Conservation (phyloP, 768 basidiomycete genomes). For the Leccinum variicolor region DNA sequence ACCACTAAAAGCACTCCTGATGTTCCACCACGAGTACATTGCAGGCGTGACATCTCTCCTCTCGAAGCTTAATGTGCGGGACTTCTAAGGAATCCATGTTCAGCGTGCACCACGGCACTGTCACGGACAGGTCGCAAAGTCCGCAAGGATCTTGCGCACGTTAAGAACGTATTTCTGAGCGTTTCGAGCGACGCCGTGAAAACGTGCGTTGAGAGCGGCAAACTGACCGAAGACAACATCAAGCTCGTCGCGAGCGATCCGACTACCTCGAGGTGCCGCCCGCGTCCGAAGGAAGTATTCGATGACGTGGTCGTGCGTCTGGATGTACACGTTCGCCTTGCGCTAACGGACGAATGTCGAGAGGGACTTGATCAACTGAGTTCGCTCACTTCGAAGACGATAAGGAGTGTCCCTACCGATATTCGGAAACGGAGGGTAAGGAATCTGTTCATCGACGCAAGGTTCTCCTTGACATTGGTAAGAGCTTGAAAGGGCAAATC, state of each 20-base stretch:
- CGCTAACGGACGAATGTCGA: not conserved
- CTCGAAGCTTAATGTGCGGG: conserved; percentile 95
- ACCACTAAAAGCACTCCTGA: conserved; percentile 84
- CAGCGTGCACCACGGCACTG: conserved; percentile 85
- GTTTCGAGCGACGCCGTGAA: conserved; percentile 83
- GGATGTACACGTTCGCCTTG: too few relatives aligned
- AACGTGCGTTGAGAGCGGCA: conserved; percentile 52
- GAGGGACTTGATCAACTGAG: not conserved
- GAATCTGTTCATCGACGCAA: not conserved
- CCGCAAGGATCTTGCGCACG: conserved; percentile 86
- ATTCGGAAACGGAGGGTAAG: not conserved
- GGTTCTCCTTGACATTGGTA: not conserved
- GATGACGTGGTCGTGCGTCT: conserved; percentile 32
- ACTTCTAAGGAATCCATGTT: conserved; percentile 83
- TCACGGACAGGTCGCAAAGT: conserved; percentile 95
- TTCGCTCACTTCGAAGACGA: not conserved
- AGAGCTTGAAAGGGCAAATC: not conserved
- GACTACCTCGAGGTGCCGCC: conserved; percentile 74
- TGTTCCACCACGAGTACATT: conserved; percentile 95
- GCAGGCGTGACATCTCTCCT: conserved; percentile 79
- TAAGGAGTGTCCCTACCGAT: not conserved
- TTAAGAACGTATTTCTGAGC: conserved; percentile 80
- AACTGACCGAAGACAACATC: not conserved
- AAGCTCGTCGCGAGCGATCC: conserved; percentile 17
- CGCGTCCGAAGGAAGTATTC: conserved; percentile 60